These are phyloP conservation scores for Plantago coronopus DNA, from an alignment of 305 asterid genomes.

Conservation along the genomic window DNA sequence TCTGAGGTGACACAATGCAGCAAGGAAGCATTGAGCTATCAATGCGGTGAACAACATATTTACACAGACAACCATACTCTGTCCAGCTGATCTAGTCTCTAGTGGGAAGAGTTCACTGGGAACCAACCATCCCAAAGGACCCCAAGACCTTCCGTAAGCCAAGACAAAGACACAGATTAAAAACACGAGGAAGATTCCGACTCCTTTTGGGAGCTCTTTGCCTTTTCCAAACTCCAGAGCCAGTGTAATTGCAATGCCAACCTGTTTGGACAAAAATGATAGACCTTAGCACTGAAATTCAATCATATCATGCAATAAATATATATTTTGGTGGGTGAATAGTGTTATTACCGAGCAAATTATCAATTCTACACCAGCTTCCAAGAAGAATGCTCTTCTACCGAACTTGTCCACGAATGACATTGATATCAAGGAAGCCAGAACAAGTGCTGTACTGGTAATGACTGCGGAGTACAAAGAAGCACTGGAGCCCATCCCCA, in stretches of 20 bases:
- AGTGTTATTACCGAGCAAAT: slow-evolving; percentile 41
- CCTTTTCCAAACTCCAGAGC: slow-evolving; percentile 68
- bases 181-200: slow-evolving; percentile 47
- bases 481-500: slow-evolving; percentile 63
- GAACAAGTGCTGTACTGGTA: slow-evolving; percentile 56
- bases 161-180: slow-evolving; percentile 66
- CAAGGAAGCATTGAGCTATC: slow-evolving; percentile 68
- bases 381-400: slow-evolving; percentile 59
- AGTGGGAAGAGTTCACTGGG: slow-evolving; percentile 75
- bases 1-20: slow-evolving; percentile 57
- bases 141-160: slow-evolving; percentile 80
- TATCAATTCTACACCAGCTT: slow-evolving; percentile 68
- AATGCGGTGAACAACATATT: slow-evolving; percentile 73
- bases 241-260: slow-evolving; percentile 57
- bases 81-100: slow-evolving; percentile 81
- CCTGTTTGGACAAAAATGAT: slow-evolving; percentile 29
- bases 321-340: neutral
- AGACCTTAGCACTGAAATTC: too few relatives aligned
- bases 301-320: too few relatives aligned
- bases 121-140: slow-evolving; percentile 81
- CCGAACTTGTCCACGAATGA: slow-evolving; percentile 64
- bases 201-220: slow-evolving; percentile 39
- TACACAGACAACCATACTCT: slow-evolving; percentile 70
- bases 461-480: slow-evolving; percentile 51
- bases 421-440: slow-evolving; percentile 74